phyloP scores from a whole-genome alignment of 2,329 filamentous ascomycete genomes.

The Biscogniauxia mediterranea region DNA sequence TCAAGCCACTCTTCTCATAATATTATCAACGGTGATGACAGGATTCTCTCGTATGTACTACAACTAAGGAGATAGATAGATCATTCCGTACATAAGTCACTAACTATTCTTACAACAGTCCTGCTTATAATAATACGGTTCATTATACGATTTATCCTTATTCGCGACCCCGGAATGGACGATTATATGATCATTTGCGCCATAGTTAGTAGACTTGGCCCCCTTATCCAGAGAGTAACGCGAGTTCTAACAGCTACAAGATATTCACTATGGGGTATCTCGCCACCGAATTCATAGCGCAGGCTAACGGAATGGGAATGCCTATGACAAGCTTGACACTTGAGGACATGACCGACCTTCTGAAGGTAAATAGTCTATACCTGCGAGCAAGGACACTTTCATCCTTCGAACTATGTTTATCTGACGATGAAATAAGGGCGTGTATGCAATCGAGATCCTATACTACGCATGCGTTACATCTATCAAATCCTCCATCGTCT shows the following conservation, averaged over 20 bases:
- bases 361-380: conserved; percentile 10
- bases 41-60: not conserved
- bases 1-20: not conserved
- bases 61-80: not conserved
- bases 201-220: conserved; percentile 13
- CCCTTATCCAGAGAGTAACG: not conserved
- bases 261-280: conserved; percentile 23
- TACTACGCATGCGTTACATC: conserved; percentile 40
- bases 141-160: conserved; percentile 20
- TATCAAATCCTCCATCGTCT: conserved; percentile 45
- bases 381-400: not conserved
- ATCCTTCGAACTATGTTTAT: not conserved
- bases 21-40: not conserved
- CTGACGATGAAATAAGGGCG: conserved; percentile 10
- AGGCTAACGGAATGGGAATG: conserved; percentile 18
- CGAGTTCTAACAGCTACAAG: conserved; percentile 6
- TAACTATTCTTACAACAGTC: conserved; percentile 6
- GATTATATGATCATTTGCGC: conserved; percentile 25
- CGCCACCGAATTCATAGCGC: conserved; percentile 14
- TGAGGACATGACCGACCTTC: conserved; percentile 15
- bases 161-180: conserved; percentile 21
- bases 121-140: conserved; percentile 16
- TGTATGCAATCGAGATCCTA: conserved; percentile 37
- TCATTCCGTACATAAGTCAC: not conserved
- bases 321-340: conserved; percentile 18